A percentile compares a stretch with the other conserved stretches of the same genome.
Evolutionary conservation across 2,329 filamentous ascomycete genomes (phyloP).

Genomic region (Fusarium scirpi): DNA sequence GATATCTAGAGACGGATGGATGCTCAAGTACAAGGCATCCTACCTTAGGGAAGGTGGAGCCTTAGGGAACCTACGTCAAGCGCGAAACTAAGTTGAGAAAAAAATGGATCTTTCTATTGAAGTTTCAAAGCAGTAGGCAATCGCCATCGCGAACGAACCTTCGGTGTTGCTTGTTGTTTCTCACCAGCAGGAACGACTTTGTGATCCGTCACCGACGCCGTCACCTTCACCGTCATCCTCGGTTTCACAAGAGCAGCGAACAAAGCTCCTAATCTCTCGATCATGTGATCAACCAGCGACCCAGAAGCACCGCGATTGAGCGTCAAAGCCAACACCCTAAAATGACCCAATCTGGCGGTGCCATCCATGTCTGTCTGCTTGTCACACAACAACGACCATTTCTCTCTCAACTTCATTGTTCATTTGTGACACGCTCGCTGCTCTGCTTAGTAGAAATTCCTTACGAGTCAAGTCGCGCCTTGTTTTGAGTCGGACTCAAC

Average conservation of each 20-base stretch:
- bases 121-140: slow-evolving; percentile 9
- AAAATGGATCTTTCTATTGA: slow-evolving; percentile 22
- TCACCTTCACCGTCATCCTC: slow-evolving; percentile 25
- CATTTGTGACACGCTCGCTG: slow-evolving; percentile 17
- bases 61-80: slow-evolving; percentile 19
- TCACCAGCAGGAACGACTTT: slow-evolving; percentile 18
- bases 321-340: slow-evolving; percentile 28
- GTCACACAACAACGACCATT: slow-evolving; percentile 39
- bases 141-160: slow-evolving; percentile 19
- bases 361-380: slow-evolving; percentile 29
- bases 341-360: slow-evolving; percentile 35
- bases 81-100: slow-evolving; percentile 19
- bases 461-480: slow-evolving; percentile 8
- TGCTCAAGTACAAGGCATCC: slow-evolving; percentile 9
- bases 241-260: slow-evolving; percentile 26
- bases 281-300: slow-evolving; percentile 45
- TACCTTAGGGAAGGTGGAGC: slow-evolving; percentile 24
- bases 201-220: slow-evolving; percentile 36
- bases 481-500: slow-evolving; percentile 20
- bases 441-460: slow-evolving; percentile 9
- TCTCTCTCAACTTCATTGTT: slow-evolving; percentile 8
- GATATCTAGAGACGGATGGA: neutral
- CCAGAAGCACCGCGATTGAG: slow-evolving; percentile 12
- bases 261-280: slow-evolving; percentile 27
- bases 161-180: slow-evolving; percentile 12